Conservation (phyloP, 495 filamentous ascomycete species). For the Aspergillus homomorphus region DNA sequence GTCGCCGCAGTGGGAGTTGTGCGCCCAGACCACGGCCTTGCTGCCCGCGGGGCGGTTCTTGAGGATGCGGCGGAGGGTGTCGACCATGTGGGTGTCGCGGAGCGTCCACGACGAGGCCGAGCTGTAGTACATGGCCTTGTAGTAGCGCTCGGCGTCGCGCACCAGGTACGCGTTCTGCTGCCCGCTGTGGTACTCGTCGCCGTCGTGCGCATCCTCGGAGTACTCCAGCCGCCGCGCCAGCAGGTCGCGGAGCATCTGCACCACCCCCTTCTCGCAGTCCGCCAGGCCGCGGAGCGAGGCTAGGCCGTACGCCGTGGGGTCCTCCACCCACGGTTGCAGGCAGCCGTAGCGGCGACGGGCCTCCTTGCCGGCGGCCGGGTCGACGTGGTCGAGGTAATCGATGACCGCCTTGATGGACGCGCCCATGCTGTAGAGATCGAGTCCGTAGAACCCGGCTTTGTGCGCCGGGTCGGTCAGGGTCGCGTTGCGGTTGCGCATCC, state of each 20-base stretch:
- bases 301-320: constrained; percentile 52
- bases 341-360: constrained; percentile 47
- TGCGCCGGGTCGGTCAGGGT: constrained; percentile 25
- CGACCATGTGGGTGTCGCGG: constrained; percentile 58
- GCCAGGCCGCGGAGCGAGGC: constrained; percentile 43
- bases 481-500: constrained; percentile 49
- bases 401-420: constrained; percentile 50
- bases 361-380: constrained; percentile 42
- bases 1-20: constrained; percentile 61
- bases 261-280: constrained; percentile 48
- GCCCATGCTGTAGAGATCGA: constrained; percentile 56
- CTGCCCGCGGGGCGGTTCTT: constrained; percentile 36
- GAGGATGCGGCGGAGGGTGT: constrained; percentile 48
- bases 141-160: constrained; percentile 56
- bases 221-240: constrained; percentile 47
- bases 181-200: constrained; percentile 51
- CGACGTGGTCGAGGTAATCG: constrained; percentile 50
- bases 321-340: constrained; percentile 50
- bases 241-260: constrained; percentile 46
- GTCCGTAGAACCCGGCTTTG: constrained; percentile 50
- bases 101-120: constrained; percentile 55
- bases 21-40: constrained; percentile 59
- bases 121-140: constrained; percentile 58
- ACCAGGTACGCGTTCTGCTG: constrained; percentile 57
- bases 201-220: constrained; percentile 26